Percentiles rank a stretch among this genome's conserved stretches.
These are phyloP conservation scores for Pseudomicrostroma phylloplanum DNA, from an alignment of 1,284 basidiomycete genomes.

Conservation along the genomic window DNA sequence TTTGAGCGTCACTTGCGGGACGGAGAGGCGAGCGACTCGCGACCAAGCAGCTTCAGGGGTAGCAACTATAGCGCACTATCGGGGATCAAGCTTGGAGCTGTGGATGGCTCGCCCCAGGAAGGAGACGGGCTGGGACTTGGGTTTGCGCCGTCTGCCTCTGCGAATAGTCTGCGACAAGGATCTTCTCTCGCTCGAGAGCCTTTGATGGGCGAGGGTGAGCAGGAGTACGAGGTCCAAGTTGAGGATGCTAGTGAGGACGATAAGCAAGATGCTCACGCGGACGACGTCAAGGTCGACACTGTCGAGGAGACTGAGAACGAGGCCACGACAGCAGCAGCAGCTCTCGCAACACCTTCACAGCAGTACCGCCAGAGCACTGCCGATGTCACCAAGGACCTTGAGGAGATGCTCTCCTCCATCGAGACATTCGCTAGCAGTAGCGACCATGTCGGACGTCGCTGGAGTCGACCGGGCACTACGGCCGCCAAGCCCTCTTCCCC, in stretches of 20 bases:
- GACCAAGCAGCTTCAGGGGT: neutral
- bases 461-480: neutral
- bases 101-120: neutral
- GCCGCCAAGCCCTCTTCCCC: neutral
- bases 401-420: slow-evolving; percentile 7
- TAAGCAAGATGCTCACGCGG: neutral
- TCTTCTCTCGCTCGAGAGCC: neutral
- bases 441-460: neutral
- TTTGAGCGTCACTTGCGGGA: neutral
- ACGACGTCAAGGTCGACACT: neutral
- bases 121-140: neutral
- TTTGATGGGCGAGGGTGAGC: neutral
- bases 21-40: neutral
- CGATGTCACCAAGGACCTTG: slow-evolving; percentile 1
- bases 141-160: neutral
- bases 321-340: neutral
- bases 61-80: neutral
- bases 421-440: neutral
- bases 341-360: neutral
- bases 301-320: neutral
- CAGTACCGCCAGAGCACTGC: neutral
- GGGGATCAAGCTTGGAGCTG: neutral
- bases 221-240: neutral
- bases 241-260: neutral
- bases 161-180: neutral